A percentile compares a stretch with the other conserved stretches of the same genome.
Conservation (phyloP, 768 basidiomycete species). For the Tremella fuciformis region DNA sequence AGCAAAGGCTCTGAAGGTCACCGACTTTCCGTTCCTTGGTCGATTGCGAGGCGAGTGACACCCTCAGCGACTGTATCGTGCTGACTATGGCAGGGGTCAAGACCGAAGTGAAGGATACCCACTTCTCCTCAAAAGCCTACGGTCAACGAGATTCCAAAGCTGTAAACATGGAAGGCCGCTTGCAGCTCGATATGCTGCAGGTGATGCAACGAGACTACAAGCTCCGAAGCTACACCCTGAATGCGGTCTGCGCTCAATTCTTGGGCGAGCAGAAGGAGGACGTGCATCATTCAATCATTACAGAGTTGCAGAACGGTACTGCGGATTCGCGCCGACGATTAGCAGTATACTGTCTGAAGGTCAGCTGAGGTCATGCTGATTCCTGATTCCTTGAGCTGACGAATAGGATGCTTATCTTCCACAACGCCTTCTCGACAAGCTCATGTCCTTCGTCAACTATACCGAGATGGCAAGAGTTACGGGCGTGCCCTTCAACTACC, state of each 20-base stretch:
- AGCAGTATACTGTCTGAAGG: constrained; percentile 98
- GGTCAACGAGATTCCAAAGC: constrained; percentile 96
- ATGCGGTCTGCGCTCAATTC: constrained; percentile 96
- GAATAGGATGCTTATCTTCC: constrained; percentile 93
- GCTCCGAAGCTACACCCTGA: constrained; percentile 91
- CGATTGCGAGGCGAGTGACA: constrained; percentile 64
- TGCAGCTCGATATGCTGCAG: constrained; percentile 93
- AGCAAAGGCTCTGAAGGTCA: constrained; percentile 72
- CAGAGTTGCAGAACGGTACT: constrained; percentile 94
- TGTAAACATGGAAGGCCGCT: constrained; percentile 79
- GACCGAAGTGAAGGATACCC: constrained; percentile 83
- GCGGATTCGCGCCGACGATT: constrained; percentile 86
- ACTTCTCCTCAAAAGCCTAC: constrained; percentile 97
- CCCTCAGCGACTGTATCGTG: neutral
- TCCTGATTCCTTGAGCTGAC: constrained; percentile 1
- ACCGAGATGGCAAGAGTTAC: constrained; percentile 99
- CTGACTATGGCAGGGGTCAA: constrained; percentile 59
- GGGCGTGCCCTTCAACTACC: constrained; percentile 97
- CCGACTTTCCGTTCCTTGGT: constrained; percentile 70
- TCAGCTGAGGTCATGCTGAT: constrained; percentile 43
- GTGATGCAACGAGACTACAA: constrained; percentile 99
- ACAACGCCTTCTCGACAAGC: constrained; percentile 89
- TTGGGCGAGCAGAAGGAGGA: constrained; percentile 99
- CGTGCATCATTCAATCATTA: constrained; percentile 97
- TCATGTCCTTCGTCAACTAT: constrained; percentile 99